Percentiles rank a stretch among this genome's conserved stretches.
phyloP scores from a whole-genome alignment of 2,329 filamentous ascomycete species.

The Neofusicoccum sp. region DNA sequence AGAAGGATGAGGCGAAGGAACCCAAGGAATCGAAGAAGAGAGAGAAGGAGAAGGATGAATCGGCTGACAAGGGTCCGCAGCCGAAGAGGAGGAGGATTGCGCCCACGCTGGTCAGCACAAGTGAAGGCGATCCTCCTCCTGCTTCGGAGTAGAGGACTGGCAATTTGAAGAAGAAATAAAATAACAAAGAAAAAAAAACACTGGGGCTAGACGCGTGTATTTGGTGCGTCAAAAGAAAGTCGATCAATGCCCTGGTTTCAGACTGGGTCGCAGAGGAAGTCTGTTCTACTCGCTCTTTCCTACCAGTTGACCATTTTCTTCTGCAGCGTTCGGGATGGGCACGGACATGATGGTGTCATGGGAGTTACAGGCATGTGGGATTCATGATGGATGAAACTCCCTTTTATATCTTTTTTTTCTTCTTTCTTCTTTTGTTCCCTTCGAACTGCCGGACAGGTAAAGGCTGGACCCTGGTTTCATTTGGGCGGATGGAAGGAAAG shows the following conservation, averaged over 20 bases:
- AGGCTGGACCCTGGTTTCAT: background rate
- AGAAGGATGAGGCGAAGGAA: constrained; percentile 28
- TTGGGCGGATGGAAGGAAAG: background rate
- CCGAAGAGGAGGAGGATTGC: constrained; percentile 20
- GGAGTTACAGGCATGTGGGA: constrained; percentile 5
- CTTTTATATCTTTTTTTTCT: background rate
- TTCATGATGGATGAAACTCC: constrained; percentile 5
- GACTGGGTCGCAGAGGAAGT: background rate
- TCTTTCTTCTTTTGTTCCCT: background rate
- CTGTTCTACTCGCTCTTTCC: background rate
- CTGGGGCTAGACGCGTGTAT: background rate
- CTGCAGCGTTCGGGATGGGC: constrained; percentile 1
- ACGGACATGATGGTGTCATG: constrained; percentile 5
- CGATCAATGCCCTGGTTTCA: too few relatives aligned
- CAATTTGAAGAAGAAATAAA: background rate
- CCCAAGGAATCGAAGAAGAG: constrained; percentile 14
- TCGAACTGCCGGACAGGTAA: background rate
- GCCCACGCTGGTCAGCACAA: constrained; percentile 16
- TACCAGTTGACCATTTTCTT: background rate
- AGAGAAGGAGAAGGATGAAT: constrained; percentile 38
- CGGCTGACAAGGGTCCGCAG: constrained; percentile 31
- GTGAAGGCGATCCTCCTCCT: background rate
- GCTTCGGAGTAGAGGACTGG: background rate
- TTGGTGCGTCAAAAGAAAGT: too few relatives aligned
- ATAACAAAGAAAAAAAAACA: background rate